Conservation (phyloP, 495 filamentous ascomycete genomes). For the Cryomyces minteri region DNA sequence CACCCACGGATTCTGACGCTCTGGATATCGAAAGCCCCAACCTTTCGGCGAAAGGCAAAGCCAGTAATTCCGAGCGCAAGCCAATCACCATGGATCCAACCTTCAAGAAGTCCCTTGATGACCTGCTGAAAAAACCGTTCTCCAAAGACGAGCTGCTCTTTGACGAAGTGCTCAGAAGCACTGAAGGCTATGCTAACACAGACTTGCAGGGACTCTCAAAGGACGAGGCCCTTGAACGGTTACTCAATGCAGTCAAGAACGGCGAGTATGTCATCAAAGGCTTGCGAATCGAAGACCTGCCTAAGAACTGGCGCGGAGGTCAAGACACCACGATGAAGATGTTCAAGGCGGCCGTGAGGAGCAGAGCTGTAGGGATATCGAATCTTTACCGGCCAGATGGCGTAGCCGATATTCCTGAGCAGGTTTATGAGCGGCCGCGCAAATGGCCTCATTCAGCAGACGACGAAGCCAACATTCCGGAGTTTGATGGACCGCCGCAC, state of each 20-base stretch:
- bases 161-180: slow-evolving; percentile 30
- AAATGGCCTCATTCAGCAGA: no score
- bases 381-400: slow-evolving; percentile 60
- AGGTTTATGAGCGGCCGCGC: slow-evolving; percentile 12
- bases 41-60: neutral
- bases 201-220: no score
- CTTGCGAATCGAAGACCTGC: no score
- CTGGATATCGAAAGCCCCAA: slow-evolving; percentile 11
- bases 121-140: neutral
- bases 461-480: no score
- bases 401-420: slow-evolving; percentile 69
- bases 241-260: no score
- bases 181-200: no score
- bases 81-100: slow-evolving; percentile 5
- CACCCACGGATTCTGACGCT: slow-evolving; percentile 15
- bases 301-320: no score
- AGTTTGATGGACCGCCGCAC: no score
- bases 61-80: slow-evolving; percentile 2
- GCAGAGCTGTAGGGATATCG: slow-evolving; percentile 40
- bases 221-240: no score
- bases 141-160: neutral
- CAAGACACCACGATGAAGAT: slow-evolving; percentile 20
- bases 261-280: no score
- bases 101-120: slow-evolving; percentile 1
- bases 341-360: slow-evolving; percentile 54